Conservation (phyloP, 192 early-diverging fungal genomes). For the Umbelopsis vinacea region DNA sequence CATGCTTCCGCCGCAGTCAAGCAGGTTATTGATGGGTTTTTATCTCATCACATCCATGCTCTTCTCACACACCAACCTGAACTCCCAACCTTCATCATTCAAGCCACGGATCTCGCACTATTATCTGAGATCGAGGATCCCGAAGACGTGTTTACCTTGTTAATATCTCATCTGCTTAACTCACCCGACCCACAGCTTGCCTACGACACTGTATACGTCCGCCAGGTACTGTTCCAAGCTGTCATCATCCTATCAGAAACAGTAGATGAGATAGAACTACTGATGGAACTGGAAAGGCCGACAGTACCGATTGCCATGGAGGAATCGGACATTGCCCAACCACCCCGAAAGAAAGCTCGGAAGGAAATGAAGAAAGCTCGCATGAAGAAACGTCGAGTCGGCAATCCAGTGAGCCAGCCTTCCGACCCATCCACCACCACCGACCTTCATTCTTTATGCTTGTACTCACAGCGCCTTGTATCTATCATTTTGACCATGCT, state of each 20-base stretch:
- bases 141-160: not conserved
- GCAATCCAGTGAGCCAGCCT: too few species aligned
- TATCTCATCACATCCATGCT: not conserved
- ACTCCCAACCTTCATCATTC: too few species aligned
- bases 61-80: not conserved
- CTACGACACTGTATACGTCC: too few species aligned
- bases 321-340: not conserved
- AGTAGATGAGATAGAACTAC: not conserved
- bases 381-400: not conserved
- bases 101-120: not conserved
- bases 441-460: not conserved
- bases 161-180: not conserved
- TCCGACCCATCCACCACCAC: not conserved
- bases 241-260: not conserved
- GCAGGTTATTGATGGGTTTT: conserved; percentile 28
- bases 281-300: not conserved
- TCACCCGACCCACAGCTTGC: not conserved
- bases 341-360: not conserved
- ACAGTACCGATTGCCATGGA: not conserved
- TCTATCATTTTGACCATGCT: not conserved
- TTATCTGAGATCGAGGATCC: conserved; percentile 1
- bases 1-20: conserved; percentile 30
- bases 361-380: not conserved
- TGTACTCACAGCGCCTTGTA: conserved; percentile 1
- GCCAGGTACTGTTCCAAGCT: not conserved